phyloP scores from a whole-genome alignment of 306 rosid genomes.

The Medicago truncatula region MtrunA17r5.0-ANR NC_053045.1:49566501-49567000 shows the following conservation, averaged over 20 bases:
- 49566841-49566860: constrained; percentile 49
- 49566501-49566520: constrained; percentile 22
- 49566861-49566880: constrained; percentile 47
- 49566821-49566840: constrained; percentile 39
- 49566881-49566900: background rate
- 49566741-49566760: background rate
- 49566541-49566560: background rate
- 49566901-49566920: constrained; percentile 21
- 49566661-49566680: no score
- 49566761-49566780: constrained; percentile 47
- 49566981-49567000: constrained; percentile 37
- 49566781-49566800: constrained; percentile 32
- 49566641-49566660: no score
- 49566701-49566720: no score
- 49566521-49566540: background rate
- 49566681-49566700: no score
- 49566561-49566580: background rate
- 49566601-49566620: background rate
- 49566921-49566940: constrained; percentile 36
- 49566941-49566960: constrained; percentile 14
- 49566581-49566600: background rate
- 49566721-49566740: background rate
- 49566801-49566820: constrained; percentile 32
- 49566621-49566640: no score
- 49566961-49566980: constrained; percentile 34